Evolutionary conservation across 768 basidiomycete genomes (phyloP).

Genomic region (Leucosporidium yakuticum): DNA sequence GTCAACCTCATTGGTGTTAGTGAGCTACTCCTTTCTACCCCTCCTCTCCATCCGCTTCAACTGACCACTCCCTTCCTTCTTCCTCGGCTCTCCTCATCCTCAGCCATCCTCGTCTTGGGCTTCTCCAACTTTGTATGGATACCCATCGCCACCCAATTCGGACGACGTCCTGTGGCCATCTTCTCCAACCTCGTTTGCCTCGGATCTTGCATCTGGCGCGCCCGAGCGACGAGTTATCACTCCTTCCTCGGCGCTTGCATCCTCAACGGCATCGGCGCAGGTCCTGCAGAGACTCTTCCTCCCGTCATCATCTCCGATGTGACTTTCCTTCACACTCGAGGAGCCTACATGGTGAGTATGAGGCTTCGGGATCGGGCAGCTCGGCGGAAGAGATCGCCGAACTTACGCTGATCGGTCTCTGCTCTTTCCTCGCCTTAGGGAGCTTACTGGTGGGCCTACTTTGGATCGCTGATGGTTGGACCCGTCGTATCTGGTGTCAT

Average conservation of each 20-base stretch:
- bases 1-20: constrained; percentile 4
- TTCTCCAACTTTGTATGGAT: neutral
- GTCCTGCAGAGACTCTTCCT: neutral
- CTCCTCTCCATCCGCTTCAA: too few relatives aligned
- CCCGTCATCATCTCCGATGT: constrained; percentile 2
- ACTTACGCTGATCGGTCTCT: neutral
- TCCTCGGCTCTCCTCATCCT: neutral
- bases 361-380: neutral
- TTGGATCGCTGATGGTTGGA: neutral
- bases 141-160: neutral
- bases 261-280: neutral
- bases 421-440: neutral
- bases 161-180: neutral
- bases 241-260: constrained; percentile 1
- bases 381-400: neutral
- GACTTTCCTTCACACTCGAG: neutral
- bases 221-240: neutral
- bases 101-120: neutral
- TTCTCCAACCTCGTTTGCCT: neutral
- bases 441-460: constrained; percentile 4
- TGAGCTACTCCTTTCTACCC: neutral
- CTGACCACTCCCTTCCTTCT: too few relatives aligned
- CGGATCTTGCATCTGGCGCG: neutral
- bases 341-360: neutral
- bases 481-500: neutral